phyloP scores from a whole-genome alignment of 192 early-diverging fungal genomes.

The Mortierella claussenii region DNA sequence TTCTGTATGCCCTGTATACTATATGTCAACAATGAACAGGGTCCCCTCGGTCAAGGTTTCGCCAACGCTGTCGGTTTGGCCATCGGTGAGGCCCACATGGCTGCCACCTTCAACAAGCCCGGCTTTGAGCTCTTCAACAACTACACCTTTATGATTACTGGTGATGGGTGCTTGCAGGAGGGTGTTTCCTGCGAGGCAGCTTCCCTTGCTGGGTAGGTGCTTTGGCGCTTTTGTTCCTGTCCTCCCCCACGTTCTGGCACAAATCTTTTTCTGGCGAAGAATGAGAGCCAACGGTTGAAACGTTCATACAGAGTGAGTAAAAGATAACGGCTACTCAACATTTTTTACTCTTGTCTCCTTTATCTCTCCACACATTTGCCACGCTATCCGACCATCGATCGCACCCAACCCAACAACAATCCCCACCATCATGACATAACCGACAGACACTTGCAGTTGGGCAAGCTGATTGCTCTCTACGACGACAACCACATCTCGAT shows the following conservation, averaged over 20 bases:
- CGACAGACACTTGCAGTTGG: slow-evolving; percentile 83
- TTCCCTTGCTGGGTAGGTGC: slow-evolving; percentile 87
- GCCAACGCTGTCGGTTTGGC: slow-evolving; percentile 96
- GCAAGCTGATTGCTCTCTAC: slow-evolving; percentile 95
- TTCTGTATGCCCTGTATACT: not conserved
- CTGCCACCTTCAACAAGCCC: slow-evolving; percentile 92
- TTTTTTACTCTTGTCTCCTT: not conserved
- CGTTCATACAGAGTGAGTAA: not conserved
- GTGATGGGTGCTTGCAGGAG: slow-evolving; percentile 99
- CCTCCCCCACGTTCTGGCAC: not conserved
- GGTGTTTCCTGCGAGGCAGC: slow-evolving; percentile 93
- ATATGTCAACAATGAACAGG: slow-evolving; percentile 21
- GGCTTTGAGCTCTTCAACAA: slow-evolving; percentile 90
- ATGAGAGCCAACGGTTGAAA: slow-evolving; percentile 1
- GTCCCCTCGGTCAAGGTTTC: slow-evolving; percentile 71
- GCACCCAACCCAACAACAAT: not conserved
- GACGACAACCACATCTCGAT: slow-evolving; percentile 98
- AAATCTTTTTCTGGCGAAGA: slow-evolving; percentile 15
- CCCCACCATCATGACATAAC: not conserved
- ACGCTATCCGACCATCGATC: not conserved
- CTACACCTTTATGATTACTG: slow-evolving; percentile 86
- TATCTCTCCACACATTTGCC: slow-evolving; percentile 2
- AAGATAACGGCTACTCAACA: too few relatives aligned
- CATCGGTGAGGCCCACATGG: slow-evolving; percentile 87
- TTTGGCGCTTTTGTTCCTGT: not conserved